Conservation (phyloP, 345 rosid species). For the Zanthoxylum bungeanum region DNA sequence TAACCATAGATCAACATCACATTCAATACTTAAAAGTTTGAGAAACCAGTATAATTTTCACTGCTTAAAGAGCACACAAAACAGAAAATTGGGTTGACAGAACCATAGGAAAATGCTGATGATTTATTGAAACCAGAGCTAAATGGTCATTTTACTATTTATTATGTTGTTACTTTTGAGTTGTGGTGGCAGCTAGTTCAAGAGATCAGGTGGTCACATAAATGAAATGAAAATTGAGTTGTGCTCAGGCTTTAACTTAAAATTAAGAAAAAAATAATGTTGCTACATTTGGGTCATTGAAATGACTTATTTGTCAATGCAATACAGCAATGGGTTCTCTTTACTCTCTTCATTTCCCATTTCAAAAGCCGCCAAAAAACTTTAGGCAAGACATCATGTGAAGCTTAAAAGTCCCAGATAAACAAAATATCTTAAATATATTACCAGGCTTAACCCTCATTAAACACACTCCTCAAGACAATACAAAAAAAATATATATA, state of each 20-base stretch:
- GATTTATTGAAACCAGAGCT: neutral
- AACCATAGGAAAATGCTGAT: too few species aligned
- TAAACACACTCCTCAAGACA: conserved; percentile 8
- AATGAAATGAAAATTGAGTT: too few species aligned
- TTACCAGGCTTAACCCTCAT: neutral
- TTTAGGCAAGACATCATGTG: neutral
- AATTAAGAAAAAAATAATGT: too few species aligned
- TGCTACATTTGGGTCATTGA: too few species aligned
- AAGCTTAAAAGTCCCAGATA: neutral
- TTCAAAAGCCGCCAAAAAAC: neutral
- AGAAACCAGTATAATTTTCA: neutral
- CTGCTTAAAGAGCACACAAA: neutral
- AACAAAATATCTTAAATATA: neutral
- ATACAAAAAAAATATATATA: too few species aligned
- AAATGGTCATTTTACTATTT: neutral
- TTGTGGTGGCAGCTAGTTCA: too few species aligned
- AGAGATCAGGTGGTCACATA: too few species aligned
- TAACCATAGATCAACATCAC: neutral
- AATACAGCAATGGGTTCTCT: neutral
- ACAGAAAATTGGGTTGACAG: neutral
- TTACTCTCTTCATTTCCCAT: neutral
- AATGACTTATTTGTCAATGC: too few species aligned
- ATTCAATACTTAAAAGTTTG: neutral
- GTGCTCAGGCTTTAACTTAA: too few species aligned
- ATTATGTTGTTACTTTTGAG: too few species aligned